Evolutionary conservation across 306 rosid genomes (phyloP).

Genomic region (Cucurbita ficifolia): DNA sequence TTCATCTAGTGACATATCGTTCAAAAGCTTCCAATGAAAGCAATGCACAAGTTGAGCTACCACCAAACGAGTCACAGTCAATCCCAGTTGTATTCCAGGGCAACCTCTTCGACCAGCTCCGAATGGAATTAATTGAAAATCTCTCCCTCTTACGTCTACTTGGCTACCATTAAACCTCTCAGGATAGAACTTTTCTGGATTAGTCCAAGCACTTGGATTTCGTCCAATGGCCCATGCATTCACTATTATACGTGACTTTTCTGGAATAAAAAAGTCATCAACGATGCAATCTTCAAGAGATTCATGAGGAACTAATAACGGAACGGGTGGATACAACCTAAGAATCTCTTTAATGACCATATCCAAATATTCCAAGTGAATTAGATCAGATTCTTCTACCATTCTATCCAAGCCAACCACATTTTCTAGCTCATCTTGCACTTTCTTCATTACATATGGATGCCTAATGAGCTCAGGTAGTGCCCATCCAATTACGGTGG

Average conservation of each 20-base stretch:
- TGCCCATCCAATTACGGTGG: constrained; percentile 40
- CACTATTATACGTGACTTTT: neutral
- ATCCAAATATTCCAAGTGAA: constrained; percentile 8
- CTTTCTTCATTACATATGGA: constrained; percentile 38
- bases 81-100: neutral
- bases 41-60: constrained; percentile 21
- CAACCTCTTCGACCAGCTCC: constrained; percentile 21
- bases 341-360: neutral
- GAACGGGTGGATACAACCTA: constrained; percentile 10
- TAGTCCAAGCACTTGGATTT: neutral
- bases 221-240: neutral
- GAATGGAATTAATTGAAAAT: constrained; percentile 12
- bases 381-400: constrained; percentile 23
- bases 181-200: neutral
- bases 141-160: neutral
- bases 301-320: constrained; percentile 16
- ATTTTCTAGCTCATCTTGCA: constrained; percentile 1
- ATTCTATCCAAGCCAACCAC: neutral
- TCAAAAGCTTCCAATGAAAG: constrained; percentile 22
- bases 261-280: constrained; percentile 29
- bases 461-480: constrained; percentile 34
- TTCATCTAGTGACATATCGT: neutral
- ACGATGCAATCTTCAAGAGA: constrained; percentile 24
- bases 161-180: neutral
- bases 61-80: constrained; percentile 4